phyloP scores from a whole-genome alignment of 306 rosid genomes.

The Ormosia emarginata region DNA sequence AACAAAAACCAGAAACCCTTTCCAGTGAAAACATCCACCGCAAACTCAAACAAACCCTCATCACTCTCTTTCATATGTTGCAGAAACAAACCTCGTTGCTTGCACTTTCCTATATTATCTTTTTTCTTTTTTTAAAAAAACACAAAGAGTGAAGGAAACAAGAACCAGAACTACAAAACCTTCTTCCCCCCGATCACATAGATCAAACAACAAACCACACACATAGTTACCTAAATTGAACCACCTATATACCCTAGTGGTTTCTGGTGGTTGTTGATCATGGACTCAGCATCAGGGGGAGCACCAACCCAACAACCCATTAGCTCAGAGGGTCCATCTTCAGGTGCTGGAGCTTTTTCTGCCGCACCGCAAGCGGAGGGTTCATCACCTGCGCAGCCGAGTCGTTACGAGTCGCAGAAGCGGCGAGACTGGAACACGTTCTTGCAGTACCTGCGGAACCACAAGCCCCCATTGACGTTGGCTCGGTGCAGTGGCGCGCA shows the following conservation, averaged over 20 bases:
- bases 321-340: slow-evolving; percentile 27
- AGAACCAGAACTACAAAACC: background rate
- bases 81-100: background rate
- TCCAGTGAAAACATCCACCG: slow-evolving; percentile 20
- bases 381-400: slow-evolving; percentile 56
- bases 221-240: background rate
- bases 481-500: slow-evolving; percentile 97
- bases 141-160: background rate
- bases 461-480: slow-evolving; percentile 89
- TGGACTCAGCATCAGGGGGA: slow-evolving; percentile 69
- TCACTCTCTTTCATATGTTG: background rate
- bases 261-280: slow-evolving; percentile 4
- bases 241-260: background rate
- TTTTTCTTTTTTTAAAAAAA: no score
- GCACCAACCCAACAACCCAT: slow-evolving; percentile 8
- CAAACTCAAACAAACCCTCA: slow-evolving; percentile 16
- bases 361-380: slow-evolving; percentile 24
- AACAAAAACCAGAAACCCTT: slow-evolving; percentile 21
- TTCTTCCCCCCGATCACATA: background rate
- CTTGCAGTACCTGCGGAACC: slow-evolving; percentile 81
- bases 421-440: slow-evolving; percentile 97
- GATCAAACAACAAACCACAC: background rate
- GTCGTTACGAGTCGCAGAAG: slow-evolving; percentile 94
- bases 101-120: background rate
- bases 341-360: background rate